Conservation (phyloP, 257 asterid genomes). For the Cinchona pubescens region DNA sequence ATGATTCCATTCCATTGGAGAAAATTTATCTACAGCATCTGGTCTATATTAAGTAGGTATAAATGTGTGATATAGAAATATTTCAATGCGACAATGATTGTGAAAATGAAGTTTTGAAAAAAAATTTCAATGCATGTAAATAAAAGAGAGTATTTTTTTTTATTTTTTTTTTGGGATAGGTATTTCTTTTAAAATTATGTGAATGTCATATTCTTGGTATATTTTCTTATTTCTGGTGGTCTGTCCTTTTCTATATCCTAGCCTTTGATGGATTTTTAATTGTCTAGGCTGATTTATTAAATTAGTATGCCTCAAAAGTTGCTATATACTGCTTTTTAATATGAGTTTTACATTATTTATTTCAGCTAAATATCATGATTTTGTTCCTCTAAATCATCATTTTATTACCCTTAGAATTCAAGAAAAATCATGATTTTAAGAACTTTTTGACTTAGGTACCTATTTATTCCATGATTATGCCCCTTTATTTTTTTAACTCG, state of each 20-base stretch:
- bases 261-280: slow-evolving; percentile 28
- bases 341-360: slow-evolving; percentile 25
- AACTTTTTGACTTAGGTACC: slow-evolving; percentile 17
- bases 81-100: neutral
- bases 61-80: neutral
- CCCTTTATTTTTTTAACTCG: neutral
- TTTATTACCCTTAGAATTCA: slow-evolving; percentile 1
- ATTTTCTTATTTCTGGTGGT: slow-evolving; percentile 43
- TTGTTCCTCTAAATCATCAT: slow-evolving; percentile 9
- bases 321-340: slow-evolving; percentile 17
- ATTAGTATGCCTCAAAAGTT: slow-evolving; percentile 31
- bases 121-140: neutral
- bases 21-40: neutral
- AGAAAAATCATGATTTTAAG: slow-evolving; percentile 16
- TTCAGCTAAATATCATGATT: neutral
- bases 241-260: slow-evolving; percentile 45
- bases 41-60: neutral
- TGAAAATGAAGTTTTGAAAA: neutral
- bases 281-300: slow-evolving; percentile 21
- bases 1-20: too few species aligned
- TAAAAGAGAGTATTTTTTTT: too few species aligned
- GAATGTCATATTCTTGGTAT: slow-evolving; percentile 43
- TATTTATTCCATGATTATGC: slow-evolving; percentile 7
- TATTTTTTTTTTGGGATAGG: slow-evolving; percentile 16
- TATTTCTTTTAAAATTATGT: slow-evolving; percentile 29